Base-by-base conservation (phyloP, 371 early-diverging fungal genomes). In the Mucor lusitanicus region DNA sequence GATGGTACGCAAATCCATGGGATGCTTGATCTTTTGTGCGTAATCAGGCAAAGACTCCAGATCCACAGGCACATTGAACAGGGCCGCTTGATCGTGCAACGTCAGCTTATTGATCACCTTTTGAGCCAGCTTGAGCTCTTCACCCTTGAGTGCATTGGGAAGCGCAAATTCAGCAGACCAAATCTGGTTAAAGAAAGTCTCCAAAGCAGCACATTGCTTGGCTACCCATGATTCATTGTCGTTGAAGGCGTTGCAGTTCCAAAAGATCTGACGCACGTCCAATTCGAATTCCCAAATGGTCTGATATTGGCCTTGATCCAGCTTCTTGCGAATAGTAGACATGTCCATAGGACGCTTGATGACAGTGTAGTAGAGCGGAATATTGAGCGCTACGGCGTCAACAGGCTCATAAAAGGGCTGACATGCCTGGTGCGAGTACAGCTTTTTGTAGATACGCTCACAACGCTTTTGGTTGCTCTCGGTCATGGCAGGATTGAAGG, bases 331-430 rank as follows among this genome's bases (percentile, higher is more conserved):
- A 39, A 99, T 90, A 0, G 99, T 95, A 19, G 87, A 83, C 32
- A 99, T 63, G 70, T 99, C 99, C 99, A 99, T 99, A 5, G 99
- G 99, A 56, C 90, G 67, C 56, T 93, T 96, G 71, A 99, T 91
- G 40, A 98, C 83, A 1, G 89, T 86, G 37, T 86, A 87, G 75
- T 99, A 99, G 59, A 87, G 87, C 2, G 99, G 99, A 32, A 99
- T 93, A 55, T 90, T 88, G 33, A 97, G 82, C 21, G 76, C 78
- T 25, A 76, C 74, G 21, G 92, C 94, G 77, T 99, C 99, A n/a
- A 99, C 97, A 39, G 83, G 83, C 13, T 80, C 71, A 65, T 77
- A 69, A 39, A 83, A 80, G 11, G 80, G 76, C 19, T 63, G 74
- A 0, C 81, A 70, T 9, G 75, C 72, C 44, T 77, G 80, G 21